These are phyloP conservation scores for Brasilioporus rufonigricans DNA, from an alignment of 768 basidiomycete genomes.

Conservation along the genomic window DNA sequence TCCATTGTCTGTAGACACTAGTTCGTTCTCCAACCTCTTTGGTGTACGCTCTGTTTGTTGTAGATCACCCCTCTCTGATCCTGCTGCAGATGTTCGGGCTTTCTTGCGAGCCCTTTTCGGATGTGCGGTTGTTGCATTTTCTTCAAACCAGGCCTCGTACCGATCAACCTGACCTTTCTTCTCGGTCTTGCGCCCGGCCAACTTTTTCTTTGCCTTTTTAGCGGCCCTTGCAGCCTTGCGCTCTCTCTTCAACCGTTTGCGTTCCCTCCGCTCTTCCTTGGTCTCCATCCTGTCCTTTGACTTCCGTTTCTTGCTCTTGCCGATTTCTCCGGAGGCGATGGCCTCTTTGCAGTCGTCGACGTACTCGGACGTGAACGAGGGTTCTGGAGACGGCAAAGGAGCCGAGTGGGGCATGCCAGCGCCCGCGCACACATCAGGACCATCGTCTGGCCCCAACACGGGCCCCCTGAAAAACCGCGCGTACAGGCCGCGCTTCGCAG, in stretches of 20 bases:
- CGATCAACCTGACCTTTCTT: background rate
- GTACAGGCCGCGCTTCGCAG: conserved; percentile 74
- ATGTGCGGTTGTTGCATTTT: background rate
- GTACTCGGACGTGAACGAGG: background rate
- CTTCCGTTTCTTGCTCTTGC: conserved; percentile 11
- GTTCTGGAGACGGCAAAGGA: background rate
- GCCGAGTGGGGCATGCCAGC: background rate
- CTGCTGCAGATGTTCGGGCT: conserved; percentile 6
- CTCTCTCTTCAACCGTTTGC: conserved; percentile 25
- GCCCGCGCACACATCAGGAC: background rate
- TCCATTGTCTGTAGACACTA: background rate
- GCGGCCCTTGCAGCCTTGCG: conserved; percentile 17
- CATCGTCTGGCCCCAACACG: conserved; percentile 49
- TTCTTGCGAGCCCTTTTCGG: conserved; percentile 8
- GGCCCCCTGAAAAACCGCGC: conserved; percentile 80
- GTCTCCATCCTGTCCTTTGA: conserved; percentile 8
- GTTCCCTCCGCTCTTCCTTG: conserved; percentile 20
- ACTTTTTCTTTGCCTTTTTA: conserved; percentile 8
- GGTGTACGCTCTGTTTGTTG: background rate
- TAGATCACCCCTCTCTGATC: conserved; percentile 3
- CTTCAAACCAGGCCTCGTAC: background rate
- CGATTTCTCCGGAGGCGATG: background rate
- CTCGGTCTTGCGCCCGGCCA: background rate
- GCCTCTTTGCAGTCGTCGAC: background rate
- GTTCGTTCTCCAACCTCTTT: background rate